phyloP scores from a whole-genome alignment of 164 flowering plant species.

The Sedum album region DNA sequence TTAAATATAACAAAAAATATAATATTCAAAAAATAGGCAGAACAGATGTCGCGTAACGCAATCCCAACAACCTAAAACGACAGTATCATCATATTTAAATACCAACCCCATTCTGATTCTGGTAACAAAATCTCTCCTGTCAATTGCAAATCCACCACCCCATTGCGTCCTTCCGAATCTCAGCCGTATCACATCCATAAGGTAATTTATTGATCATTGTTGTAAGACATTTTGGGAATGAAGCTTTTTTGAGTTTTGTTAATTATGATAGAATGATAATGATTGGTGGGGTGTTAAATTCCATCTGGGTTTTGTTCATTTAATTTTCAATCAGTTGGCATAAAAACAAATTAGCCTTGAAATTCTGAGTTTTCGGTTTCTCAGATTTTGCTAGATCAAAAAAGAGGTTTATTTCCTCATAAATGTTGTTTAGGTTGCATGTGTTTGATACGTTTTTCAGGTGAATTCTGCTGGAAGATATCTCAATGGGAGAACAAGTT shows the following conservation, averaged over 20 bases:
- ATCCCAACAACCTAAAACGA: not conserved
- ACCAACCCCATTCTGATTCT: not conserved
- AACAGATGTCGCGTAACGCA: not conserved
- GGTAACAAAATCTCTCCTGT: not conserved
- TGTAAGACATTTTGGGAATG: not conserved
- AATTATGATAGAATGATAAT: not conserved
- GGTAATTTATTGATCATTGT: not conserved
- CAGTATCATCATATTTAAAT: not conserved
- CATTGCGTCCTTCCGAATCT: not conserved
- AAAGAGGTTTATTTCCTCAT: not conserved
- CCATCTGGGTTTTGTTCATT: not conserved
- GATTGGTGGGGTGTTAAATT: not conserved
- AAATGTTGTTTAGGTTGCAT: not conserved
- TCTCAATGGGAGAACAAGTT: slow-evolving; percentile 4
- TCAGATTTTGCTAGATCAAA: not conserved
- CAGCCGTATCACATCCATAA: too few relatives aligned
- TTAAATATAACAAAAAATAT: not conserved
- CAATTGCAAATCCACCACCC: not conserved
- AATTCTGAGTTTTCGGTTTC: not conserved
- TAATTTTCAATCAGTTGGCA: too few relatives aligned
- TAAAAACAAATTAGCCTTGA: too few relatives aligned
- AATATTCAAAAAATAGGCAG: not conserved
- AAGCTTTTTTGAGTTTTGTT: not conserved
- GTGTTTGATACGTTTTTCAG: not conserved
- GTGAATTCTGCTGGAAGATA: not conserved